Percentiles rank a stretch among this genome's conserved stretches.
These are phyloP conservation scores for Coemansia sp. DNA, from an alignment of 192 early-diverging fungal species.

Conservation along the genomic window DNA sequence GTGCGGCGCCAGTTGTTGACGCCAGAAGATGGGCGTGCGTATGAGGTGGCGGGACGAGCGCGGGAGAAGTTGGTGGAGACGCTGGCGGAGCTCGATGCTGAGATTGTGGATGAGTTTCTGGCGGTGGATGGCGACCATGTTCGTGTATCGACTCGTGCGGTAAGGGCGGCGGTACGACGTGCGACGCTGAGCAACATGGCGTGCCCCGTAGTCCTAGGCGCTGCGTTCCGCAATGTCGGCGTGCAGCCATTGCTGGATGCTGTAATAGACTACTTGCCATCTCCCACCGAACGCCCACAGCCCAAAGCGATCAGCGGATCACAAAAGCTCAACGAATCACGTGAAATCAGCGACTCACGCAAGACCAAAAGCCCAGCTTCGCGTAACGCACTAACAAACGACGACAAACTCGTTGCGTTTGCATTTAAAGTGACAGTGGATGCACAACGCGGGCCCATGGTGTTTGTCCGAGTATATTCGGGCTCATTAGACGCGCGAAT, in stretches of 20 bases:
- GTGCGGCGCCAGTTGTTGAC: slow-evolving; percentile 14
- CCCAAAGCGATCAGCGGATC: neutral
- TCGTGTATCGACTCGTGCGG: slow-evolving; percentile 59
- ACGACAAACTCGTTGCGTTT: slow-evolving; percentile 73
- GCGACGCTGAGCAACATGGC: slow-evolving; percentile 66
- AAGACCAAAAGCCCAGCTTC: slow-evolving; percentile 13
- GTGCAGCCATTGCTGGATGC: slow-evolving; percentile 94
- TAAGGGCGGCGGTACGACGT: slow-evolving; percentile 69
- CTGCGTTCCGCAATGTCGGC: slow-evolving; percentile 84
- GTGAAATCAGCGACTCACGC: neutral
- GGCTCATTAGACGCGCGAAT: slow-evolving; percentile 69
- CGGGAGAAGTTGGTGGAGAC: slow-evolving; percentile 76
- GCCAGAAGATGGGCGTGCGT: slow-evolving; percentile 24
- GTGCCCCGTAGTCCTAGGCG: slow-evolving; percentile 86
- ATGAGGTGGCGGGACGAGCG: slow-evolving; percentile 55
- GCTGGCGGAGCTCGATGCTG: slow-evolving; percentile 79
- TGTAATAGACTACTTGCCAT: slow-evolving; percentile 80
- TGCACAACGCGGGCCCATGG: slow-evolving; percentile 80
- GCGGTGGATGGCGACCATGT: slow-evolving; percentile 72
- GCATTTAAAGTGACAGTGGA: slow-evolving; percentile 95
- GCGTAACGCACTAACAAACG: slow-evolving; percentile 32
- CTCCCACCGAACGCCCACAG: slow-evolving; percentile 68
- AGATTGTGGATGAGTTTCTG: slow-evolving; percentile 83
- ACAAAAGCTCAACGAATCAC: neutral
- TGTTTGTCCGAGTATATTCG: slow-evolving; percentile 89